These are phyloP conservation scores for Agaricales sp. DNA, from an alignment of 1,284 basidiomycete species.

Conservation along the genomic window DNA sequence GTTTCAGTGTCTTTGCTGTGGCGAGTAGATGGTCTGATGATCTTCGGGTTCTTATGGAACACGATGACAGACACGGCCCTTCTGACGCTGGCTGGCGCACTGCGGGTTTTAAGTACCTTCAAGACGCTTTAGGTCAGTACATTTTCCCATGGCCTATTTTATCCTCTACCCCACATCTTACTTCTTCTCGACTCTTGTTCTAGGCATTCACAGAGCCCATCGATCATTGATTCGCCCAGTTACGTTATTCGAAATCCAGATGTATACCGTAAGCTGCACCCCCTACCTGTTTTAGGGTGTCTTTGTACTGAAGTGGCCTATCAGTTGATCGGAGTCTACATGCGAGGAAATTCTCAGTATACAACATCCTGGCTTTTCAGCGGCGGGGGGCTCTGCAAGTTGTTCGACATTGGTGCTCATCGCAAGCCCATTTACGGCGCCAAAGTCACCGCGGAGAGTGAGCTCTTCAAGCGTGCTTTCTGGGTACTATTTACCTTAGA, in stretches of 20 bases:
- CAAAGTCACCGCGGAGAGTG: constrained; percentile 41
- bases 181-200: constrained; percentile 1
- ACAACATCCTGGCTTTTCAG: constrained; percentile 57
- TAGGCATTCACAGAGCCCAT: constrained; percentile 42
- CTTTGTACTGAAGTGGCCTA: constrained; percentile 5
- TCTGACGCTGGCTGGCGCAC: constrained; percentile 32
- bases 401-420: constrained; percentile 62
- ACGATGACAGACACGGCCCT: constrained; percentile 14
- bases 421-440: constrained; percentile 41
- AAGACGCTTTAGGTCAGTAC: constrained; percentile 35
- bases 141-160: neutral
- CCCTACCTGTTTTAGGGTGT: constrained; percentile 3
- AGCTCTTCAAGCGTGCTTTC: constrained; percentile 75
- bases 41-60: constrained; percentile 39
- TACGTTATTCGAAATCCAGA: constrained; percentile 68
- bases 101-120: constrained; percentile 63
- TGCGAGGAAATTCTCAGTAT: constrained; percentile 43
- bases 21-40: constrained; percentile 64
- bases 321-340: constrained; percentile 36
- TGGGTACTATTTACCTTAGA: constrained; percentile 60
- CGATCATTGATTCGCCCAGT: constrained; percentile 52
- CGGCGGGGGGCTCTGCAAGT: constrained; percentile 61
- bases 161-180: neutral
- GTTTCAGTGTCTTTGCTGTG: constrained; percentile 58
- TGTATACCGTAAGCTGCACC: constrained; percentile 34